These are phyloP conservation scores for Eucalyptus melliodora DNA, from an alignment of 345 rosid genomes.

Conservation along the genomic window DNA sequence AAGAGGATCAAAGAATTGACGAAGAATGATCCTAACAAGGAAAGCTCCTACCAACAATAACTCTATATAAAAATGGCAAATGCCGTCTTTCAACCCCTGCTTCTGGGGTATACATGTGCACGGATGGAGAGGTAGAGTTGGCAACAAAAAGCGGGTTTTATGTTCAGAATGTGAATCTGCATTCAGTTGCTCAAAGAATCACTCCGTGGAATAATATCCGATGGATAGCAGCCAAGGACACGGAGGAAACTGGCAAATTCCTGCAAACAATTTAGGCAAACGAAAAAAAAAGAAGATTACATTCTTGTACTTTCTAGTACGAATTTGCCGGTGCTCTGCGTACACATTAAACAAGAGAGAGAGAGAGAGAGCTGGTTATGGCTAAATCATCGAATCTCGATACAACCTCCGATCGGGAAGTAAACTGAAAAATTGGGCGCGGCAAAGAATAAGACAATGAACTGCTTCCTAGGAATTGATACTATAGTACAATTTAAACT, in stretches of 20 bases:
- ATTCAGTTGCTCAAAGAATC: not conserved
- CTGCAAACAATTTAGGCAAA: conserved; percentile 17
- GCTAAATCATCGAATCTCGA: not conserved
- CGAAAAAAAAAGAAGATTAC: not conserved
- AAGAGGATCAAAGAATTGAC: not conserved
- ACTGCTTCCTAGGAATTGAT: not conserved
- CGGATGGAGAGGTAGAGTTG: not conserved
- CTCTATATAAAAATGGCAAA: not conserved
- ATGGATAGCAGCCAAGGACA: conserved; percentile 72
- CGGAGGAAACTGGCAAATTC: conserved; percentile 72
- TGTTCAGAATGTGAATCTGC: not conserved
- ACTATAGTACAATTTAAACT: not conserved
- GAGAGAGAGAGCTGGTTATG: not conserved
- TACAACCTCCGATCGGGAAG: not conserved
- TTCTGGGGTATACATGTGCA: not conserved
- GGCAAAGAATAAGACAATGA: not conserved
- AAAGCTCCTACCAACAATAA: not conserved
- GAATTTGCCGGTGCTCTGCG: not conserved
- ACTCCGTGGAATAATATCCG: conserved; percentile 6
- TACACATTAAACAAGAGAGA: not conserved
- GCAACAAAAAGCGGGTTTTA: not conserved
- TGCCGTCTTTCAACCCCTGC: not conserved
- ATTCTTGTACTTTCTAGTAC: not conserved
- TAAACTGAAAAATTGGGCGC: not conserved
- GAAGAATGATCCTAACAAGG: not conserved